Conservation (phyloP, 257 asterid genomes). For the Lycium barbarum region DNA sequence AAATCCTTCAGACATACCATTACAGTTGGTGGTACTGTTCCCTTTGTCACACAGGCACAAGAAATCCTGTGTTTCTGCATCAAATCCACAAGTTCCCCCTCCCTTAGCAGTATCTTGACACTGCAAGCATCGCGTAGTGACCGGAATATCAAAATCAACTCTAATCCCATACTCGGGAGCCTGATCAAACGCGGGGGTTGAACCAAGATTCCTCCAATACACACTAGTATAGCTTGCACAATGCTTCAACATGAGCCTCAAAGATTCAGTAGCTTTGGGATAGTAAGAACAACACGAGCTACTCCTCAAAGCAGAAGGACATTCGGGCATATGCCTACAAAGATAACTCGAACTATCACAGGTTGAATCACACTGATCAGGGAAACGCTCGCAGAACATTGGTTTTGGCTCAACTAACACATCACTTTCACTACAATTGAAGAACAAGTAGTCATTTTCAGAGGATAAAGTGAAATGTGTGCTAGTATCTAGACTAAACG, state of each 20-base stretch:
- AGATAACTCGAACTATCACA: slow-evolving; percentile 87
- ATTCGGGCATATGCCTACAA: slow-evolving; percentile 78
- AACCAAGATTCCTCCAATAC: slow-evolving; percentile 80
- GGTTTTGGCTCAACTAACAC: slow-evolving; percentile 83
- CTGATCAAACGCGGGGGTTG: slow-evolving; percentile 68
- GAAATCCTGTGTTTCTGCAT: slow-evolving; percentile 63
- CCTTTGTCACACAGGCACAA: slow-evolving; percentile 79
- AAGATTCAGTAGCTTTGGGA: slow-evolving; percentile 81
- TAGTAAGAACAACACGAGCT: slow-evolving; percentile 84
- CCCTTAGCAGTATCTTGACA: slow-evolving; percentile 71
- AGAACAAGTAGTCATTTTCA: slow-evolving; percentile 83
- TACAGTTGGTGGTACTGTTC: slow-evolving; percentile 70
- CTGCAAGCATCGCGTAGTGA: slow-evolving; percentile 63
- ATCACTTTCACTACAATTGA: slow-evolving; percentile 76
- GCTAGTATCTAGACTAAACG: slow-evolving; percentile 89
- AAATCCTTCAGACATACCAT: slow-evolving; percentile 46
- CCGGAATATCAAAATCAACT: slow-evolving; percentile 90
- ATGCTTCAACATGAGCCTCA: slow-evolving; percentile 81
- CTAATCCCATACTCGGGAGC: slow-evolving; percentile 81
- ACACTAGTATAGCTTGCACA: slow-evolving; percentile 72
- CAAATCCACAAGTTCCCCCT: slow-evolving; percentile 81
- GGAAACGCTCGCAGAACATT: slow-evolving; percentile 73
- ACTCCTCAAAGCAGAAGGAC: slow-evolving; percentile 51
- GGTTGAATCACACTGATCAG: slow-evolving; percentile 89
- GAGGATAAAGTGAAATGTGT: slow-evolving; percentile 68